These are phyloP conservation scores for Venturia aucupariae DNA, from an alignment of 2,329 filamentous ascomycete species.

Conservation along the genomic window DNA sequence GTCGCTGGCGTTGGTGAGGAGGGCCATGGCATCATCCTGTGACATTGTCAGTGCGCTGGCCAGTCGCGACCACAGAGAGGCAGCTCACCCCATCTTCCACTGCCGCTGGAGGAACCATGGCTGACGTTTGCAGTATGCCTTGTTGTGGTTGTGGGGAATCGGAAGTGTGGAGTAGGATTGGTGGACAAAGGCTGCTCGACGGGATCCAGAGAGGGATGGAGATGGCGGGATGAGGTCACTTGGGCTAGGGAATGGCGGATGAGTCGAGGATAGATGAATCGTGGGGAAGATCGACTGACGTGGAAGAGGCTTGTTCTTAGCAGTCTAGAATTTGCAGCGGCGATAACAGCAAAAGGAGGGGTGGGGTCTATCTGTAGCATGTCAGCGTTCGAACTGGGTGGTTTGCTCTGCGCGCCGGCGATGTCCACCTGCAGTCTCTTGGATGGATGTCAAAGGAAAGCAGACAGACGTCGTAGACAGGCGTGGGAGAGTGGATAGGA, in stretches of 20 bases:
- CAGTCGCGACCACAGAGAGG: not conserved
- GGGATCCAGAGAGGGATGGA: not conserved
- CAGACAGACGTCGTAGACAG: not conserved
- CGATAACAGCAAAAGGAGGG: not conserved
- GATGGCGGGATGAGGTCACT: conserved; percentile 2
- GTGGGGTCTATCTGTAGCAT: conserved; percentile 2
- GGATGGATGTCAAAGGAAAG: not conserved
- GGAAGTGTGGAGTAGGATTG: not conserved
- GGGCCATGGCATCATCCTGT: not conserved
- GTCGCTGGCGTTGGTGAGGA: conserved; percentile 34
- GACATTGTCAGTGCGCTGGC: not conserved
- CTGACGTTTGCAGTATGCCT: not conserved
- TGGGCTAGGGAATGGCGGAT: not conserved
- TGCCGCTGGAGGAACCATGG: not conserved
- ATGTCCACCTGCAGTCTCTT: not conserved
- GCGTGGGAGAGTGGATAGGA: not conserved
- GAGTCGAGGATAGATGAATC: conserved; percentile 6
- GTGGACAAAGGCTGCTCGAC: not conserved
- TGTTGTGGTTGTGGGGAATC: not conserved
- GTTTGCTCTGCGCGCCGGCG: not conserved
- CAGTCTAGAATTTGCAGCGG: not conserved
- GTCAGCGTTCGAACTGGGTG: not conserved
- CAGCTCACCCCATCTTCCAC: conserved; percentile 1
- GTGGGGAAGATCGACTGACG: conserved; percentile 4
- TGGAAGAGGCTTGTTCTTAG: not conserved